Percentiles rank a stretch among this genome's conserved stretches.
Evolutionary conservation across 2,329 filamentous ascomycete genomes (phyloP).

Genomic region (Aureobasidium sp.): DNA sequence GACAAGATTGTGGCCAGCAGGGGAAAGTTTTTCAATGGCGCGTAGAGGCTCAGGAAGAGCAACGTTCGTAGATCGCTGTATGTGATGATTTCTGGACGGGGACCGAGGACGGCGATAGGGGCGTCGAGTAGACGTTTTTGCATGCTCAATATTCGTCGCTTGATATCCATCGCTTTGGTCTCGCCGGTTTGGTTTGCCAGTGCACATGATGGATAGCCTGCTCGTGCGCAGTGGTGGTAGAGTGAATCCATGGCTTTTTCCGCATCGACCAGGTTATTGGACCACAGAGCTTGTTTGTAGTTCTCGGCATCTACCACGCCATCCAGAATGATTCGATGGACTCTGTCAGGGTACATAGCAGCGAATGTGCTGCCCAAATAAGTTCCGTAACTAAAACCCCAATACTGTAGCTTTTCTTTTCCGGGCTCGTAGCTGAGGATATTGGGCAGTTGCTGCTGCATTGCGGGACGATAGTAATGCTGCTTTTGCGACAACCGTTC

Average conservation of each 20-base stretch:
- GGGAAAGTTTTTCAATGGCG: no score
- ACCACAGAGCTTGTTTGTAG: conserved; percentile 45
- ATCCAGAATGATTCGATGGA: conserved; percentile 39
- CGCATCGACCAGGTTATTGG: conserved; percentile 44
- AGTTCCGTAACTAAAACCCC: conserved; percentile 42
- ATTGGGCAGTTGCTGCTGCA: background rate
- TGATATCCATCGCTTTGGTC: no score
- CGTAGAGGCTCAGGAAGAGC: no score
- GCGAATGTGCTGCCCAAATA: conserved; percentile 42
- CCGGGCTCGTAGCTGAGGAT: background rate
- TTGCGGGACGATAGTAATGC: background rate
- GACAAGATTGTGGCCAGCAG: no score
- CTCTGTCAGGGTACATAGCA: conserved; percentile 38
- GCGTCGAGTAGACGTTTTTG: no score
- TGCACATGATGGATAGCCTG: no score
- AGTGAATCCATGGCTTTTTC: conserved; percentile 44
- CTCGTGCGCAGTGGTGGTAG: conserved; percentile 22
- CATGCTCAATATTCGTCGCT: no score
- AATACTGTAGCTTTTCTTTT: conserved; percentile 26
- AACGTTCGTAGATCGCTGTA: no score
- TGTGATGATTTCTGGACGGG: no score
- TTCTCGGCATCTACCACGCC: conserved; percentile 39
- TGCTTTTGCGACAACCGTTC: conserved; percentile 19
- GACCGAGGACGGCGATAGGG: no score
- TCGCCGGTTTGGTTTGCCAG: no score